Base-by-base conservation (phyloP, 495 filamentous ascomycete species). In the Penicillium chermesinum region DNA sequence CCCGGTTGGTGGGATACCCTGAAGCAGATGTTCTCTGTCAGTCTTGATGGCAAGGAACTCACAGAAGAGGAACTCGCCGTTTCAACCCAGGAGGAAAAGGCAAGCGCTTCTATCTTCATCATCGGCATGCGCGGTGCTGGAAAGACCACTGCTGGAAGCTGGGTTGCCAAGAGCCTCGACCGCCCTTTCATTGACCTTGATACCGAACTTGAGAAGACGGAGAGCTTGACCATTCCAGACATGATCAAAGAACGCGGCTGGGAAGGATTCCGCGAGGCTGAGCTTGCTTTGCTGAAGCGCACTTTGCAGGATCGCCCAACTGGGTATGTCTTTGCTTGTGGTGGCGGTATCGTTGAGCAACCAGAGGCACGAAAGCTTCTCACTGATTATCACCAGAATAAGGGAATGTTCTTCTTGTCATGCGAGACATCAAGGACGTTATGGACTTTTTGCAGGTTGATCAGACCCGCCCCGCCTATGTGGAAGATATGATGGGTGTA, bases 101-200 rank as follows among this genome's bases (percentile, higher is more conserved):
- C 55, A 19, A 67, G 40, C 54, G 77, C 61, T 41, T 93, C 90
- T 9, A 83, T 97, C 46, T 86, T 94, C 67, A 86, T 99, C 58
- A 90, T 99, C 53, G 93, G 93, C 15, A 99, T 99, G 93, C 83
- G 93, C 52, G 93, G 94, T 57, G 94, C 89, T 41, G 93, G 93
- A 32, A 99, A 99, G 72, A 94, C 94, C 1, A 99, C 93, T 2
- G 84, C 88, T 16, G 91, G 91, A 16, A 78, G 79, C 14, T 95
- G 89, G 86, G 85, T 90, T 59, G 80, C 82, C 2, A 76, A 78
- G 49, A 74, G 86, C 19, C 74, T 99, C 2, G 78, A 82, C 42
- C 77, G 89, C 48, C 81, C 87, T 16, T 82, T 95, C 41, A 64
- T 95, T 21, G 93, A 99, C 58, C 77, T 99, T 41, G 93, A 99